Evolutionary conservation across 2,329 filamentous ascomycete genomes (phyloP).

Genomic region (Hansfordia pulvinata): DNA sequence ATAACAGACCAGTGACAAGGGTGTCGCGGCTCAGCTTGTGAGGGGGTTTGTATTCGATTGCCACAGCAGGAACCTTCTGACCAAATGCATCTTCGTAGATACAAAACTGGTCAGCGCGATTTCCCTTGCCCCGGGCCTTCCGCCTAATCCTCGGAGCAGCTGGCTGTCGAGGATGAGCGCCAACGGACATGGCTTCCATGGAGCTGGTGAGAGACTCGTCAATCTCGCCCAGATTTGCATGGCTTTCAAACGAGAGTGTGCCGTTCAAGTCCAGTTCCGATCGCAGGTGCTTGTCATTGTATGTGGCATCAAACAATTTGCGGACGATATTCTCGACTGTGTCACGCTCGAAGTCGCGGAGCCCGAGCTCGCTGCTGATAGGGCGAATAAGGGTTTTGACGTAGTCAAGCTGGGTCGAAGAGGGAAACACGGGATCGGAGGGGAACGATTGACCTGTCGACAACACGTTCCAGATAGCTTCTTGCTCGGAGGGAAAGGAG

Average conservation of each 20-base stretch:
- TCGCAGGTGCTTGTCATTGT: constrained; percentile 14
- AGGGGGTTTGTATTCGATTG: no score
- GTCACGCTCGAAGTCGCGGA: constrained; percentile 19
- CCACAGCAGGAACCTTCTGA: no score
- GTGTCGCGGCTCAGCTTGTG: constrained; percentile 20
- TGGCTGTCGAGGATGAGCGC: no score
- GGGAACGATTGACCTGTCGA: constrained; percentile 10
- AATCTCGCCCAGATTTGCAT: no score
- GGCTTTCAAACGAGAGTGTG: no score
- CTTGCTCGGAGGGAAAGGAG: constrained; percentile 16
- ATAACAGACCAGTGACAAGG: constrained; percentile 17
- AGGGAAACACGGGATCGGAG: constrained; percentile 15
- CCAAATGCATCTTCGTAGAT: constrained; percentile 11
- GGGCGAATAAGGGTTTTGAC: no score
- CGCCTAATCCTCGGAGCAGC: constrained; percentile 4
- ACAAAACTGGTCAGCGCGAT: constrained; percentile 19
- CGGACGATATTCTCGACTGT: constrained; percentile 21
- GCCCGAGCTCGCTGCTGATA: constrained; percentile 20
- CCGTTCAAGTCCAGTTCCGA: constrained; percentile 16
- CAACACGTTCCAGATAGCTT: constrained; percentile 17
- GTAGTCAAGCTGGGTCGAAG: constrained; percentile 18
- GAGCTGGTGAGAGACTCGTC: no score
- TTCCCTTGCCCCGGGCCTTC: constrained; percentile 13
- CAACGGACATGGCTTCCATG: no score
- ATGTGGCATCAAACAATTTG: constrained; percentile 15